These are phyloP conservation scores for Tolypocladium ovalisporum DNA, from an alignment of 2,329 filamentous ascomycete genomes.

Conservation along the genomic window DNA sequence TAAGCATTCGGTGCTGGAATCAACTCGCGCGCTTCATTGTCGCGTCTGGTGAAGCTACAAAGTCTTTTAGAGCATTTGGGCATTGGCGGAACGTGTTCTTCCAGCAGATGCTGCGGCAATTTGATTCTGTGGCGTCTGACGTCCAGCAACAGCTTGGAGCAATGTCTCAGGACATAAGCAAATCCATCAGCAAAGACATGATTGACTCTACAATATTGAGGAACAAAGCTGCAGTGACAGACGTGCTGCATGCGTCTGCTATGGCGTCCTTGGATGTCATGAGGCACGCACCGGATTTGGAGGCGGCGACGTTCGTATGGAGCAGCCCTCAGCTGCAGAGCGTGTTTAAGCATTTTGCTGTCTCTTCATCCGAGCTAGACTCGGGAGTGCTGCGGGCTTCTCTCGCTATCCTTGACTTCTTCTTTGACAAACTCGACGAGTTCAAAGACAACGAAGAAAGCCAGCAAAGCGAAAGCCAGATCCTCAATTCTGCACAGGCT, in stretches of 20 bases:
- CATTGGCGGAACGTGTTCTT: conserved; percentile 47
- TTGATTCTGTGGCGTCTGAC: conserved; percentile 42
- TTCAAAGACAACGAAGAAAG: conserved; percentile 26
- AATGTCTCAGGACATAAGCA: conserved; percentile 34
- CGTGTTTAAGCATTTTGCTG: conserved; percentile 37
- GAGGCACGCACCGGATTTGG: conserved; percentile 31
- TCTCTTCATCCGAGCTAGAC: conserved; percentile 30
- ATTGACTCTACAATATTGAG: conserved; percentile 37
- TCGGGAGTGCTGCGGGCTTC: conserved; percentile 35
- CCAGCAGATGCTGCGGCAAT: conserved; percentile 45
- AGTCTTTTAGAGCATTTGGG: conserved; percentile 33
- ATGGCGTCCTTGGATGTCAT: conserved; percentile 41
- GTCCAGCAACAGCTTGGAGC: conserved; percentile 43
- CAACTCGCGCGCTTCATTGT: conserved; percentile 51
- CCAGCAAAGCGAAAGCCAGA: conserved; percentile 24
- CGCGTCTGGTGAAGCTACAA: conserved; percentile 31
- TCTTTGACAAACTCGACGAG: conserved; percentile 33
- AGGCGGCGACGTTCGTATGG: conserved; percentile 35
- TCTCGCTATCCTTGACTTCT: conserved; percentile 35
- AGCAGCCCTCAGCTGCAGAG: conserved; percentile 40
- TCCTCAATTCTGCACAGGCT: conserved; percentile 25
- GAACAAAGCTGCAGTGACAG: conserved; percentile 42
- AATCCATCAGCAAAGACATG: conserved; percentile 29
- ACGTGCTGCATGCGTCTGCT: conserved; percentile 38
- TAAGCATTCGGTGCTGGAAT: conserved; percentile 52